Evolutionary conservation across 495 filamentous ascomycete species (phyloP).

Genomic region (Aspergillus panamensis): DNA sequence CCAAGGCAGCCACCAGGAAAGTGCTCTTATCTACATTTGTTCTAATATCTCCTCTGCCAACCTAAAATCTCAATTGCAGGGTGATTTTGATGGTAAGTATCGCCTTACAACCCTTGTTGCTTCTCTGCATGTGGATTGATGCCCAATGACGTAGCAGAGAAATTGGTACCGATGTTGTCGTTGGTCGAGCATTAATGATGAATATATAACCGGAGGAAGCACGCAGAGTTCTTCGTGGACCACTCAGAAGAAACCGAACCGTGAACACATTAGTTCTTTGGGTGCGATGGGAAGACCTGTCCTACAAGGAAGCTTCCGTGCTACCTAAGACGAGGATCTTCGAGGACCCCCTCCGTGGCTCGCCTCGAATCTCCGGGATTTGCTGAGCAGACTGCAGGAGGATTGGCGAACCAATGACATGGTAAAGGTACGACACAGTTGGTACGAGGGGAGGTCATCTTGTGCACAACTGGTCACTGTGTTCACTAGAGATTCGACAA

Average conservation of each 20-base stretch:
- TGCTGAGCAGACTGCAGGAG: slow-evolving; percentile 4
- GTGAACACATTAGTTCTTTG: not conserved
- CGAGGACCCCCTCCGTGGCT: not conserved
- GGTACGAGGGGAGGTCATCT: not conserved
- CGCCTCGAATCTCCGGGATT: slow-evolving; percentile 3
- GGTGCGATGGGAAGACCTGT: slow-evolving; percentile 1
- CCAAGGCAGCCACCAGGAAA: not conserved
- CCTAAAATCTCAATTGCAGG: slow-evolving; percentile 3
- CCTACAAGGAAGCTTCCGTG: slow-evolving; percentile 2
- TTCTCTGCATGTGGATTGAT: slow-evolving; percentile 16
- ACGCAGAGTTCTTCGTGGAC: slow-evolving; percentile 9
- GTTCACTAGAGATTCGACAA: slow-evolving; percentile 3
- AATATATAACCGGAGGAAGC: slow-evolving; percentile 1
- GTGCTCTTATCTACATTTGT: not conserved
- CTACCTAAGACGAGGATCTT: slow-evolving; percentile 7
- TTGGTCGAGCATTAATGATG: slow-evolving; percentile 2
- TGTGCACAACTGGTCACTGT: slow-evolving; percentile 3
- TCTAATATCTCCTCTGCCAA: not conserved
- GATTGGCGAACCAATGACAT: slow-evolving; percentile 9
- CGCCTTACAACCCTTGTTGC: slow-evolving; percentile 15
- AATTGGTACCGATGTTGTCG: slow-evolving; percentile 1
- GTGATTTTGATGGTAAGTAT: slow-evolving; percentile 4
- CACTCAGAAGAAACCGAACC: slow-evolving; percentile 7
- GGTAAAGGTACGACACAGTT: not conserved
- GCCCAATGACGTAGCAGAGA: slow-evolving; percentile 27